Conservation (phyloP, 2,329 filamentous ascomycete genomes). For the Colletotrichum sp. region DNA sequence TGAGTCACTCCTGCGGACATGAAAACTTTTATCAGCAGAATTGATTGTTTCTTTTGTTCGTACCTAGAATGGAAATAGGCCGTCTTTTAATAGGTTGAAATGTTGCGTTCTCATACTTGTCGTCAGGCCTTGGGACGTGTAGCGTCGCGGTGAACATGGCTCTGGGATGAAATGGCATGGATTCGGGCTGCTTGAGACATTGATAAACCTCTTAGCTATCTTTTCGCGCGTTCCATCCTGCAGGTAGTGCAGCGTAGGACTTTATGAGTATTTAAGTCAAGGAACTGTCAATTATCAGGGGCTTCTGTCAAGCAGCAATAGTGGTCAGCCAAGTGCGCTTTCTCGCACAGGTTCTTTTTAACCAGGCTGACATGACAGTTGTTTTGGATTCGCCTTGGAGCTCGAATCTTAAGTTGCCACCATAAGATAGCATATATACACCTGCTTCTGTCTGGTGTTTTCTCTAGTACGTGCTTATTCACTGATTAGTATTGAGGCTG, state of each 20-base stretch:
- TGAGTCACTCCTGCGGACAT: too few relatives aligned
- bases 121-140: rapidly evolving
- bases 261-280: background rate
- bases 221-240: background rate
- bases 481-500: background rate
- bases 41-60: too few relatives aligned
- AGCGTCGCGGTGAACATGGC: background rate
- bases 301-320: background rate
- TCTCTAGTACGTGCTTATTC: background rate
- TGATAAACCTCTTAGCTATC: rapidly evolving
- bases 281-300: background rate
- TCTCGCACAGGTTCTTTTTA: too few relatives aligned
- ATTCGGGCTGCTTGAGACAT: background rate
- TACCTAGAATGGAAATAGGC: background rate
- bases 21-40: too few relatives aligned
- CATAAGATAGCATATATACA: background rate
- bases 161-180: background rate
- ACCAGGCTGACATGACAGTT: too few relatives aligned
- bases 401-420: too few relatives aligned
- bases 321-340: too few relatives aligned
- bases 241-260: rapidly evolving
- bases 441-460: background rate
- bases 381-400: too few relatives aligned
- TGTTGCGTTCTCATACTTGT: background rate
- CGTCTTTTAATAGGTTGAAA: rapidly evolving